Base-by-base conservation (phyloP, 352 stramenopile species). In the Saprolegnia parasitica region DNA sequence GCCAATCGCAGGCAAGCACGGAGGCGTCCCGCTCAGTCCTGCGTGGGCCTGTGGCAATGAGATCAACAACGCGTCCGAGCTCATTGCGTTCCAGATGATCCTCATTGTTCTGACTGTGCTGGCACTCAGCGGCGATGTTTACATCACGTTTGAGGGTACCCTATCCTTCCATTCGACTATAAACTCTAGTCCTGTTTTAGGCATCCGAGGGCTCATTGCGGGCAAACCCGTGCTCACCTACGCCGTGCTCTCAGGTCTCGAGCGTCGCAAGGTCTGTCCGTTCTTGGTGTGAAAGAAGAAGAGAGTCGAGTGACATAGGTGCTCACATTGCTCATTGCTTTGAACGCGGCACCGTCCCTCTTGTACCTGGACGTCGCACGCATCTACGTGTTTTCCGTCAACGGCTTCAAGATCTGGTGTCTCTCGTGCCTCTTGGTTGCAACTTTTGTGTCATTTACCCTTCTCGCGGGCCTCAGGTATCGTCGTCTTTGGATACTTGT, bases 331-430 rank as follows among this genome's bases (percentile, higher is more conserved):
- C 20, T 23, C 49, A 58, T 68, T 21, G 49, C 46, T 18, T 16
- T 68, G 21, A 68, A 68, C 23, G 15, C 40, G 40, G 20, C 23
- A 18, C 61, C 61, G 15, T 54, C 15, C n/a, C 32, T 68, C 11
- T 21, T 60, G 0, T 68, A 68, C 49, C 13, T 61, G 8, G 61
- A 68, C 18, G 61, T 68, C 6, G 62, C 61, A 6, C 46, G 61
- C 32, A 68, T 68, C 61, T 68, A 68, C 49, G 40, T 32, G 11
- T 68, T 68, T n/a, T 46, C 46, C 15, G 24, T 11, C 8, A 68
- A 68, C 29, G 61, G 61, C 0, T 68, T 39, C 23, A 56, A 58
- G 40, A 68, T 68, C 9, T 68, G 61, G 61, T 63, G 61, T 35
- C 35, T 68, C 11, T 56, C 61, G 29, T 32, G 39, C 49, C n/a